Conservation (phyloP, 768 basidiomycete species). For the Podaxis sp. region DNA sequence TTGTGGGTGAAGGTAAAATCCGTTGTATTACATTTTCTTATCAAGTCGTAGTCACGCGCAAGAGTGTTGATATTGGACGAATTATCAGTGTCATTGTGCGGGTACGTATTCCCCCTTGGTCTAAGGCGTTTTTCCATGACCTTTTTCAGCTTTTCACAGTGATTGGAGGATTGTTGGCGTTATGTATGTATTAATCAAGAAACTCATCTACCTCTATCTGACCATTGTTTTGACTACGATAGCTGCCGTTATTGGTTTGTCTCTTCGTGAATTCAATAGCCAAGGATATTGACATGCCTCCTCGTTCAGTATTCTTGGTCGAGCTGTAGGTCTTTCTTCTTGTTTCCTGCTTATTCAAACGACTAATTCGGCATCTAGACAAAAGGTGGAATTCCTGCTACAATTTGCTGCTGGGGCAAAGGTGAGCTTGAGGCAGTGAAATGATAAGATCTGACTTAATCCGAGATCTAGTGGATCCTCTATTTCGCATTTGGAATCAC, state of each 20-base stretch:
- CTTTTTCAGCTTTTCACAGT: neutral
- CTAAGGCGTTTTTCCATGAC: neutral
- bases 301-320: constrained; percentile 2
- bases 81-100: neutral
- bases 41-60: neutral
- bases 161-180: neutral
- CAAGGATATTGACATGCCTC: neutral
- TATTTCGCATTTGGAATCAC: constrained; percentile 9
- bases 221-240: neutral
- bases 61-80: constrained; percentile 1
- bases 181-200: neutral
- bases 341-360: neutral
- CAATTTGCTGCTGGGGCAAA: constrained; percentile 6
- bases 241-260: constrained; percentile 13
- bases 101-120: neutral
- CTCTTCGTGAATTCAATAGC: neutral
- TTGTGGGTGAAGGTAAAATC: neutral
- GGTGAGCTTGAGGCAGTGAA: neutral
- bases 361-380: neutral
- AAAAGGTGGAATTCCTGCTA: constrained; percentile 1
- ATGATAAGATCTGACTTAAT: neutral
- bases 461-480: constrained; percentile 3
- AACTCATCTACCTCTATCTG: neutral
- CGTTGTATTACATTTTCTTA: neutral
- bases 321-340: neutral